Evolutionary conservation across 2,329 filamentous ascomycete genomes (phyloP), one percentile per base, ranked within the genome.

Genomic region (Chaetothyriales sp.): DNA sequence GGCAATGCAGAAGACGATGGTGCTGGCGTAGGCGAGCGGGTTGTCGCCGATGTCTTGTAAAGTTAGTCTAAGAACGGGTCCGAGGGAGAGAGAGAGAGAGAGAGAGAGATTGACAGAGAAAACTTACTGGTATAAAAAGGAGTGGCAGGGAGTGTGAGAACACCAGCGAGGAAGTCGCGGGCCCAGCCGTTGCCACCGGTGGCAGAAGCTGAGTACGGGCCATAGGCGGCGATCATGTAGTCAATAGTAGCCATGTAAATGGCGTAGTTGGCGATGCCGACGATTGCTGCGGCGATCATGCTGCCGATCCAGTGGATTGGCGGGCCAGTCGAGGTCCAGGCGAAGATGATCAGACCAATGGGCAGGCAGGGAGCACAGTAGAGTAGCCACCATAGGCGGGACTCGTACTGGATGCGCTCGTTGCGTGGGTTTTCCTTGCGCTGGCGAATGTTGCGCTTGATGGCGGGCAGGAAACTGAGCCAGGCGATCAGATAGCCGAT

Each of bases 211-310:
- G 79, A 77, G 63, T 80, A 83, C 0, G 76, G 74, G 0, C 79
- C 80, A 59, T 84, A 84, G 2, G 79, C 78, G 49, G 76, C 79
- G 47, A 80, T 76, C 71, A 78, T 78, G 63, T 79, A 79, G 59
- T 79, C 76, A 57, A 83, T 80, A 2, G 78, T 80, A 6, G 78
- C 75, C 73, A 81, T 80, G 64, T 83, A 81, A 48, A 81, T 80
- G 15, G 68, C 65, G 53, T 73, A 76, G 59, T 83, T 83, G 42
- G 80, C 79, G 46, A 83, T 75, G 22, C 78, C 80, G 39, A 83
- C 76, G 36, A 81, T 66, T 5, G 70, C 65, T 2, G 74, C 72
- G 58, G 79, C 81, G 45, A 82, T 65, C 71, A 81, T 76, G 1
- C 77, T 73, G 0, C 69, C 74, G 32, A 81, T 78, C 80, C 80